These are phyloP conservation scores for Exophiala sp. DNA, from an alignment of 2,329 filamentous ascomycete genomes.

Conservation along the genomic window DNA sequence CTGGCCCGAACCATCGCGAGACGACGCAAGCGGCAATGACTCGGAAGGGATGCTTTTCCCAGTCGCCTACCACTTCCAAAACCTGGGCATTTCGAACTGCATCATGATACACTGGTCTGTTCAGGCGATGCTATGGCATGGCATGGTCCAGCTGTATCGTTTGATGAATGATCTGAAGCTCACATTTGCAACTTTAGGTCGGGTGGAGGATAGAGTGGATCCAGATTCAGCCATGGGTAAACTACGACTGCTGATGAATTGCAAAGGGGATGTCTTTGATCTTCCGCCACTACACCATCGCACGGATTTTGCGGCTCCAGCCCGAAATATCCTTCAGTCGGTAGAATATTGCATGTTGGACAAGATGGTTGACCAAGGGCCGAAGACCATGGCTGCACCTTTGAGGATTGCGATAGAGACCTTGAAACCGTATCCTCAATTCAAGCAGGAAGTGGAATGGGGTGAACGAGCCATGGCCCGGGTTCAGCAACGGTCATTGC, in stretches of 20 bases:
- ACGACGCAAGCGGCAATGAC: slow-evolving; percentile 8
- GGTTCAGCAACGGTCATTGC: slow-evolving; percentile 13
- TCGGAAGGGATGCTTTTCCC: slow-evolving; percentile 29
- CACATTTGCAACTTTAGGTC: background rate
- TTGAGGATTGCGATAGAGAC: slow-evolving; percentile 29
- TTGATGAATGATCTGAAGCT: slow-evolving; percentile 24
- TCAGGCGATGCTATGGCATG: slow-evolving; percentile 34
- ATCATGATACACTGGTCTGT: slow-evolving; percentile 36
- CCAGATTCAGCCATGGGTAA: slow-evolving; percentile 1
- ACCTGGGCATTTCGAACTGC: slow-evolving; percentile 30
- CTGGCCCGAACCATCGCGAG: slow-evolving; percentile 31
- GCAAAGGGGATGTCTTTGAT: slow-evolving; percentile 10
- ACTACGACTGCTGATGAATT: slow-evolving; percentile 2
- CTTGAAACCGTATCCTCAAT: slow-evolving; percentile 9
- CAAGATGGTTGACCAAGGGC: slow-evolving; percentile 21
- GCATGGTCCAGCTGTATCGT: slow-evolving; percentile 33
- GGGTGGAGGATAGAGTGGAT: background rate
- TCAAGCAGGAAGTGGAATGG: slow-evolving; percentile 14
- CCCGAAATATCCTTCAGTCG: slow-evolving; percentile 36
- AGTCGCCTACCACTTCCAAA: slow-evolving; percentile 32
- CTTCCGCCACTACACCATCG: slow-evolving; percentile 31
- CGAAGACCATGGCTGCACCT: slow-evolving; percentile 25
- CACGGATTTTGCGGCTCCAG: slow-evolving; percentile 28
- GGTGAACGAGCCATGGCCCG: slow-evolving; percentile 11
- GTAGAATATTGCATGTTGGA: slow-evolving; percentile 34